Conservation (phyloP, 495 filamentous ascomycete genomes). For the Beverwykella pulmonaria region DNA sequence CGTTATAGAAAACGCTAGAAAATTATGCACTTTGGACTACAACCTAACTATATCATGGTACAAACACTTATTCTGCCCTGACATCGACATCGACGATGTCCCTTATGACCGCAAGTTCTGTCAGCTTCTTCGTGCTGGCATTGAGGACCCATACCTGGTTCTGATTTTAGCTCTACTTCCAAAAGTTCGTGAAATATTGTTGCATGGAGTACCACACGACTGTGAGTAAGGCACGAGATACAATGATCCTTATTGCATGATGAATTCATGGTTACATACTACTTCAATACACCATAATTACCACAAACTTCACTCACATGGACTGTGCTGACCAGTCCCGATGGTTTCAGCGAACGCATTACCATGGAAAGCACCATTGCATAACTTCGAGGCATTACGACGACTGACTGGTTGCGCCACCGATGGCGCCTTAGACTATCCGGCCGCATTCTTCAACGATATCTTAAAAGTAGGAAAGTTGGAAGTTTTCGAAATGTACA, state of each 20-base stretch:
- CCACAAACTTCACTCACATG: too few species aligned
- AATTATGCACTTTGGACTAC: not conserved
- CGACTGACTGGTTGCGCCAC: not conserved
- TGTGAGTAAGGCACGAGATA: too few species aligned
- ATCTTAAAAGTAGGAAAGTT: not conserved
- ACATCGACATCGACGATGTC: not conserved
- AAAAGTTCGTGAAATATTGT: not conserved
- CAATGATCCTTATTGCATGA: too few species aligned
- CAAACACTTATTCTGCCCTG: not conserved
- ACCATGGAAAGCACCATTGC: not conserved
- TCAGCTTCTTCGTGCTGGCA: conserved; percentile 1
- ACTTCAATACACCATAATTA: too few species aligned
- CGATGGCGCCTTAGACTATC: not conserved
- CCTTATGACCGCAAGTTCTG: conserved; percentile 6
- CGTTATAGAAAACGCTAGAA: not conserved
- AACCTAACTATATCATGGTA: not conserved
- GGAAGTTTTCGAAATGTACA: conserved; percentile 1
- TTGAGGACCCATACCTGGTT: not conserved
- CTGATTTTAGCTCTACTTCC: conserved; percentile 5
- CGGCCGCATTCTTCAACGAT: not conserved
- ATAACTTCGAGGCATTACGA: not conserved
- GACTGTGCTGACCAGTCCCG: too few species aligned
- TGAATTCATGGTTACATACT: too few species aligned
- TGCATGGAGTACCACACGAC: conserved; percentile 1
- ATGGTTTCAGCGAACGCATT: not conserved